Conservation (phyloP, 495 filamentous ascomycete genomes). For the Pyronema domesticum region DNA sequence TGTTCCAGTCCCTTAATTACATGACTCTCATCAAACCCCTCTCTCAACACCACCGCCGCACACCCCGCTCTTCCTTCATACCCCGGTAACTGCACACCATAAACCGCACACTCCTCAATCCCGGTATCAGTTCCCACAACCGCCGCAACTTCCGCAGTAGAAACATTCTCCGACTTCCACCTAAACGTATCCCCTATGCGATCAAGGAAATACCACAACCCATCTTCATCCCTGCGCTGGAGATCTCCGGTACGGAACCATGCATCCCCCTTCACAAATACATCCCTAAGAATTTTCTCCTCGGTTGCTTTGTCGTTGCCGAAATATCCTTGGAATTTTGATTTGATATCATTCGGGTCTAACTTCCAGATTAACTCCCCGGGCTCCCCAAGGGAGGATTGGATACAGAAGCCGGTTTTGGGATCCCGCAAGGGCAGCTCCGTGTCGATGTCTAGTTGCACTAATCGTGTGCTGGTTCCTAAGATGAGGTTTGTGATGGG, state of each 20-base stretch:
- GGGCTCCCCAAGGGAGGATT: constrained; percentile 40
- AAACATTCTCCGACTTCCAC: constrained; percentile 91
- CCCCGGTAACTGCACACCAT: constrained; percentile 62
- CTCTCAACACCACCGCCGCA: constrained; percentile 40
- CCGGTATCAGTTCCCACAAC: constrained; percentile 48
- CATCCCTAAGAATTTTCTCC: constrained; percentile 50
- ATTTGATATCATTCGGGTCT: constrained; percentile 43
- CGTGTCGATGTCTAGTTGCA: constrained; percentile 53
- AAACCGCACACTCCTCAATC: constrained; percentile 69
- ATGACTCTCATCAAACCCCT: constrained; percentile 17
- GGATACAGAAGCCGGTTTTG: constrained; percentile 52
- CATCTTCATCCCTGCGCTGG: constrained; percentile 50
- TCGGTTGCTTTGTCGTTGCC: constrained; percentile 56
- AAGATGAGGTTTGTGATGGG: constrained; percentile 38
- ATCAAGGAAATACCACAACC: constrained; percentile 69
- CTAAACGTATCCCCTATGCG: constrained; percentile 87
- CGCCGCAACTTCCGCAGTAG: constrained; percentile 65
- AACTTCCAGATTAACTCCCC: constrained; percentile 69
- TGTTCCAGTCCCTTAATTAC: constrained; percentile 40
- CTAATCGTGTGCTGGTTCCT: constrained; percentile 35
- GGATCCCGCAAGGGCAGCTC: constrained; percentile 54
- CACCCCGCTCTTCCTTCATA: constrained; percentile 83
- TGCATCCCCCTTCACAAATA: constrained; percentile 57
- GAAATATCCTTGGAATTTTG: constrained; percentile 74
- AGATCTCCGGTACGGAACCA: constrained; percentile 82